Base-by-base conservation (phyloP, 2,329 filamentous ascomycete genomes). In the Aureobasidium sp. region DNA sequence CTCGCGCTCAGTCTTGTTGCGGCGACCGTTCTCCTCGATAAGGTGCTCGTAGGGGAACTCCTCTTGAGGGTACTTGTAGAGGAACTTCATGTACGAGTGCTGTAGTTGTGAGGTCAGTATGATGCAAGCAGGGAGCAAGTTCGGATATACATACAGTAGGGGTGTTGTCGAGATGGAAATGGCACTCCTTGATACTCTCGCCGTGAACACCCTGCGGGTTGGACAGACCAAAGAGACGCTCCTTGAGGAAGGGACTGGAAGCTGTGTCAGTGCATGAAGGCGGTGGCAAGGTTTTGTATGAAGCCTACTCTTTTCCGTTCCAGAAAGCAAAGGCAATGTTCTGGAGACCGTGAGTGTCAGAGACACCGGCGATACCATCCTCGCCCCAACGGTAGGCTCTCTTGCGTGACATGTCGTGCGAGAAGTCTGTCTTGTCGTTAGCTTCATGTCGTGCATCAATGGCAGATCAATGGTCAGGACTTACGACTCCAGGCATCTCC, bases 41-140 rank as follows among this genome's bases (percentile, higher is more conserved):
- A 97, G 79, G 65, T 96, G 85, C 73, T 96, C 82, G 78, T 97
- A 97, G 2, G 93, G 94, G 69, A 97, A 97, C 64, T 87, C 85
- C 68, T 82, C 83, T 75, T 97, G 93, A 0, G 94, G 94, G 69
- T 96, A 95, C 75, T 97, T 97, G 83, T 97, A 97, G 66, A 97
- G 86, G 70, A 86, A 95, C 74, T 97, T 97, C 93, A 97, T 97
- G 79, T 97, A 97, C 29, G 93, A 95, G 75, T 96, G 92, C 89
- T 64, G 51, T 35, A 31, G n/a, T 11, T n/a, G 2, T 92, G 72
- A 38, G 10, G 42, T 31, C 62, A 61, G 17, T 21, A 27, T n/a
- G 42, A 3, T 46, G 53, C 65, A 35, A 64, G 61, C 4, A 19
- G 7, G 31, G 5, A 45, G 11, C 67, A 75, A 37, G 27, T 23